phyloP scores from a whole-genome alignment of 75 land plant genomes.

The Pinus tabuliformis region DNA sequence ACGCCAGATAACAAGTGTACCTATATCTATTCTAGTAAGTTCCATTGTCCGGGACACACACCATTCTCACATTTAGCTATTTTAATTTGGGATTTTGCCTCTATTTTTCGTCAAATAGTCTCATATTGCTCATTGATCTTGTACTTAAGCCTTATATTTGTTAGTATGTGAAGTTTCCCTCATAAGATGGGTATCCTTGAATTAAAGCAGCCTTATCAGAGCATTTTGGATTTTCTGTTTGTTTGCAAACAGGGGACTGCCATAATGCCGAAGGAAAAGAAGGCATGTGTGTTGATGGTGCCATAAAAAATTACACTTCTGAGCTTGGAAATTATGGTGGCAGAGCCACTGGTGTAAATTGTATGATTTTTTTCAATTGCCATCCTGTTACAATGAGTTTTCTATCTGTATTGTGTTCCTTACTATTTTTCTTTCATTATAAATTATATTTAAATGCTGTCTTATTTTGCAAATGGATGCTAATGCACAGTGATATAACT shows the following conservation, averaged over 20 bases:
- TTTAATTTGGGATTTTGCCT: background rate
- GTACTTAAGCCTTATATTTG: background rate
- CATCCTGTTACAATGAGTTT: background rate
- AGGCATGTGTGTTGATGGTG: slow-evolving; percentile 76
- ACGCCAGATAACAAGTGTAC: slow-evolving; percentile 72
- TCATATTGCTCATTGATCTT: background rate
- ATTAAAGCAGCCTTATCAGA: background rate
- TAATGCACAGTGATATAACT: background rate
- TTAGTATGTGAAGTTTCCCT: background rate
- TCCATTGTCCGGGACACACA: background rate
- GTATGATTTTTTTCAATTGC: background rate
- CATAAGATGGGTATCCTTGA: slow-evolving; percentile 27
- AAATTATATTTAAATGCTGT: background rate
- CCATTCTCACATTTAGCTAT: background rate
- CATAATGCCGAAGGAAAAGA: slow-evolving; percentile 20
- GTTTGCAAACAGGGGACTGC: background rate
- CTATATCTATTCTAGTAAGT: slow-evolving; percentile 54
- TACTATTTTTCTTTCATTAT: background rate
- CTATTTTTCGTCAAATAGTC: no score
- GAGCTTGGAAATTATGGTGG: slow-evolving; percentile 38
- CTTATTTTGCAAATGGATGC: background rate
- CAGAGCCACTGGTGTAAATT: background rate
- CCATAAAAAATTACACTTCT: slow-evolving; percentile 77
- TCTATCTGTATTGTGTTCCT: background rate
- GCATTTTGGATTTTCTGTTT: no score